Conservation (phyloP, 2,329 filamentous ascomycete genomes). For the Aspergillus alliaceus region DNA sequence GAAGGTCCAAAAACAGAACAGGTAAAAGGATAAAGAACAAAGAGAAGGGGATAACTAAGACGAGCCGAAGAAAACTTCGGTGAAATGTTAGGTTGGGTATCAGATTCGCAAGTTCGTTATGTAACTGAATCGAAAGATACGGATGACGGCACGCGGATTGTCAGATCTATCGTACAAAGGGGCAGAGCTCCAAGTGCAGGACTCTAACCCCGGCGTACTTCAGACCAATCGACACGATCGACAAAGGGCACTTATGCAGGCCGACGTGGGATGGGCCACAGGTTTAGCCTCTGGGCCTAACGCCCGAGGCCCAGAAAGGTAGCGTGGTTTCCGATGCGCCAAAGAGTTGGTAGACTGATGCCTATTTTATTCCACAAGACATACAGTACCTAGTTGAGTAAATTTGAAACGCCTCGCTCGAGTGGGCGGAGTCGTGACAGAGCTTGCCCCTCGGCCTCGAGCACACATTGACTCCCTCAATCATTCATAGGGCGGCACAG, state of each 20-base stretch:
- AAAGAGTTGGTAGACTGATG: conserved; percentile 5
- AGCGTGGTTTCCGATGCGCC: conserved; percentile 17
- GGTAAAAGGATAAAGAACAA: conserved; percentile 5
- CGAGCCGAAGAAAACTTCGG: conserved; percentile 2
- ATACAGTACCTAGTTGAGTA: not conserved
- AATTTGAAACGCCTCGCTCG: not conserved
- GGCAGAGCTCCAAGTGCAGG: conserved; percentile 16
- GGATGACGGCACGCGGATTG: conserved; percentile 15
- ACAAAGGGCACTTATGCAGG: conserved; percentile 35
- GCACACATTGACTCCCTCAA: not conserved
- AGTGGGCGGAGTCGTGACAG: not conserved
- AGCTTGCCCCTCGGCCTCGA: not conserved
- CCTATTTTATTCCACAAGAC: not conserved
- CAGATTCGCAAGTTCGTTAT: conserved; percentile 12
- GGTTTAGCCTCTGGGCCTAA: conserved; percentile 24
- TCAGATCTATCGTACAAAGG: conserved; percentile 17
- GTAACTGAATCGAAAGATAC: conserved; percentile 10
- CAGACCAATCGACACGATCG: conserved; percentile 25
- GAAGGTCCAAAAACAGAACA: conserved; percentile 6
- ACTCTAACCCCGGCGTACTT: conserved; percentile 8
- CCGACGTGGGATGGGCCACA: conserved; percentile 25
- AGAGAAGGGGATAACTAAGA: conserved; percentile 2
- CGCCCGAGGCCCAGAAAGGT: conserved; percentile 22
- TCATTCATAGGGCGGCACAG: not conserved
- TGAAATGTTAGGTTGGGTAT: conserved; percentile 16